phyloP scores from a whole-genome alignment of 2,329 filamentous ascomycete genomes.

The Trichoderma endophyticum region DNA sequence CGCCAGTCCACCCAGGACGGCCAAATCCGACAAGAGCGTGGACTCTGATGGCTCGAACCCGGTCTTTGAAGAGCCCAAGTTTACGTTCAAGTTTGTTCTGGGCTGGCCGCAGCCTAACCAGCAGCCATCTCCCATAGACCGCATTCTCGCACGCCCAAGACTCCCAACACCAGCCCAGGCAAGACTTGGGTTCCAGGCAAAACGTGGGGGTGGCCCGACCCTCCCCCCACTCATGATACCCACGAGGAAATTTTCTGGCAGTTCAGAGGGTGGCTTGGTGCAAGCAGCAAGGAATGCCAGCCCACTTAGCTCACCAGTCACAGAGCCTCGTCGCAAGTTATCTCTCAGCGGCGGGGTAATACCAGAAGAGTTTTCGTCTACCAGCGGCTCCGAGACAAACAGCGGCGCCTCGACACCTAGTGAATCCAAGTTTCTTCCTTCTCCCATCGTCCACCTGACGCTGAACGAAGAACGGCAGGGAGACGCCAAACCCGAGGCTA shows the following conservation, averaged over 20 bases:
- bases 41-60: constrained; percentile 56
- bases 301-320: constrained; percentile 33
- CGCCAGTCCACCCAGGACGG: constrained; percentile 37
- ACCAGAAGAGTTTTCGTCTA: not conserved
- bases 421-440: not conserved
- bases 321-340: constrained; percentile 27
- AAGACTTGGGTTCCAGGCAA: constrained; percentile 47
- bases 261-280: constrained; percentile 44
- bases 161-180: constrained; percentile 69
- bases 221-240: constrained; percentile 38
- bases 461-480: not conserved
- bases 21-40: constrained; percentile 37
- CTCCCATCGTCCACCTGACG: not conserved
- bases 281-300: constrained; percentile 51
- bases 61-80: constrained; percentile 54
- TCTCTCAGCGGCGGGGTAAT: constrained; percentile 3
- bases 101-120: constrained; percentile 60
- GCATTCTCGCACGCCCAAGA: constrained; percentile 64
- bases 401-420: constrained; percentile 1
- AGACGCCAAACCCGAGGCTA: constrained; percentile 27
- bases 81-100: constrained; percentile 71
- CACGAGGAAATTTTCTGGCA: constrained; percentile 49
- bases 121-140: constrained; percentile 53
- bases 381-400: not conserved
- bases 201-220: constrained; percentile 38